Base-by-base conservation (phyloP, 495 filamentous ascomycete genomes). In the Platismatia glauca region DNA sequence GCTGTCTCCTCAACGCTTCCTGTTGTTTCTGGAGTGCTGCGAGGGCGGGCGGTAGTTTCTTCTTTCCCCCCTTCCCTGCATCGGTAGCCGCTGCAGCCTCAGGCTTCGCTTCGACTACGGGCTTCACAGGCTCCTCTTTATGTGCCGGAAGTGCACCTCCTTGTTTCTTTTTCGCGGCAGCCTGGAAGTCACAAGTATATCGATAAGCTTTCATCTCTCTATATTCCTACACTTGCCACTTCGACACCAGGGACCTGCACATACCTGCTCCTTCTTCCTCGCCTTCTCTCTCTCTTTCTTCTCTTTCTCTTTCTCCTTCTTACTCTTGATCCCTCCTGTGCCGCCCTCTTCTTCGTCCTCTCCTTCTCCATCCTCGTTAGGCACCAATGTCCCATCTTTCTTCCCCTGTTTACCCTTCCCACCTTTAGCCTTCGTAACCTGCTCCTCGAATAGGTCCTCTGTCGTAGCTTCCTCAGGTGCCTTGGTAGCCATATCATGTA, bases 251-350 rank as follows among this genome's bases (percentile, higher is more conserved):
- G 58, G 34, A 41, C 6, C 50, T 33, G 60, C 53, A 70, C 75
- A 57, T 72, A 89, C 87, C 80, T 93, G 86, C 75, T 93, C 90
- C 86, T 87, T 95, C 79, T 93, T 96, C 64, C 89, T 81, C 77
- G 90, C 87, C 85, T 96, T 92, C 76, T 95, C 89, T 59, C 88
- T 84, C 78, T 95, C 92, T 73, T 89, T 93, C 77, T 89, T 94
- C 74, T 92, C 90, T 78, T 87, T 91, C 75, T 97, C 91, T 79
- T 97, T 97, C 70, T 92, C 89, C 75, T 96, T 96, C 82, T 97
- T 97, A 18, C 86, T 91, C 76, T 96, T 85, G 64, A 96, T 78
- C 58, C 82, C 81, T 58, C 87, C 87, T 20, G 50, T 20, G 6
- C 50, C 50, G 7, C 29, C 50, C 37, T 79, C 89, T 18, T 71